Evolutionary conservation across 306 rosid species (phyloP), one percentile per base, ranked within the genome.

Genomic region (Vachellia pachyceras): DNA sequence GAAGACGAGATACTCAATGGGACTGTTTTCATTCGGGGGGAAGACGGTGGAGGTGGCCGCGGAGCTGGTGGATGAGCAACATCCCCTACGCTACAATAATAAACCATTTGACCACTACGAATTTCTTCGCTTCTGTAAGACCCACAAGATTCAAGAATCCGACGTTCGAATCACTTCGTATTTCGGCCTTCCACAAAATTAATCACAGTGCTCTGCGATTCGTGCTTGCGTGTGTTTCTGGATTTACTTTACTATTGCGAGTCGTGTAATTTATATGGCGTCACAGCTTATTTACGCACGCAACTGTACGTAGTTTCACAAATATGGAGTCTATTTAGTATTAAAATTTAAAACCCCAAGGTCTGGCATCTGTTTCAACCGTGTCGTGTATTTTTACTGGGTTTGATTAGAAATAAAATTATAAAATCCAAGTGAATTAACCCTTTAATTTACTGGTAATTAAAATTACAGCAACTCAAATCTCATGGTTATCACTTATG

Each of bases 81-180:
- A 80, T 67, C 89, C 86, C 12, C 41, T 83, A 70, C 75, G 71
- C 57, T 86, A 29, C 33, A 29, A 29, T 29, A 29, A 79, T 52
- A 83, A 86, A 58, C 77, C 80, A 6, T 86, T 86, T 6, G 75
- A 86, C 41, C 80, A 86, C 77, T 58, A 65, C 15, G 85, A 73
- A 0, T 86, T 45, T 55, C 41, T 82, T 65, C 57, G 80, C 40
- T 79, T 79, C 84, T 76, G 2, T 15, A 29, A 29, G 33, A 29
- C 33, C 33, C 33, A 49, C 20, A 4, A 15, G 17, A 18, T 45
- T 45, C 15, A 45, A 11, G 4, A 45, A 45, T 9, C 4, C 14
- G 14, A 45, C 14, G 4, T 4, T 45, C 11, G 15, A 10, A 11
- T 45, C 49, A 3, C 49, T 10, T 45, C 49, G 10, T 45, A 11